Evolutionary conservation across 129 eudicot species (phyloP).

Genomic region (Chrysanthemum makinoi): DNA sequence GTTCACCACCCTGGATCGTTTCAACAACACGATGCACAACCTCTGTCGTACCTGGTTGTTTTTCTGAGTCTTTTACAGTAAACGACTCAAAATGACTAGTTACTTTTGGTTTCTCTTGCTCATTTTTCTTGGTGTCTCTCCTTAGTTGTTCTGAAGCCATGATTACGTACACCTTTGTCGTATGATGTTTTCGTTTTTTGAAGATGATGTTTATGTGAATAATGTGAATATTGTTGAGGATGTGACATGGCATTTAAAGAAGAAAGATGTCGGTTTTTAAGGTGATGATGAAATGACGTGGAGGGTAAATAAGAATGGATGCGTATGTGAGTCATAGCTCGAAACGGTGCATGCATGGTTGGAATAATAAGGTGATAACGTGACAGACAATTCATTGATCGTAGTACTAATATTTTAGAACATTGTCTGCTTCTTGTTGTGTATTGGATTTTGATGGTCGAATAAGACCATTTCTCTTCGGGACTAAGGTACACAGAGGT

Average conservation of each 20-base stretch:
- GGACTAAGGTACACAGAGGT: too few relatives aligned
- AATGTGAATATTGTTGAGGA: neutral
- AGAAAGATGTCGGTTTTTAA: slow-evolving; percentile 14
- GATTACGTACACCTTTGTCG: neutral
- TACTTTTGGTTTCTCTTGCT: slow-evolving; percentile 41
- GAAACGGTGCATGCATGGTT: too few relatives aligned
- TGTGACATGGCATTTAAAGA: slow-evolving; percentile 7
- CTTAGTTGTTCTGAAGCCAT: slow-evolving; percentile 62
- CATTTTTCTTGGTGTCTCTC: slow-evolving; percentile 34
- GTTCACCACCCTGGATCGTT: slow-evolving; percentile 3
- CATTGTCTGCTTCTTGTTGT: too few relatives aligned
- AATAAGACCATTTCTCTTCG: too few relatives aligned
- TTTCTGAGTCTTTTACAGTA: slow-evolving; percentile 15
- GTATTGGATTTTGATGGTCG: too few relatives aligned
- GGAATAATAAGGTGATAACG: too few relatives aligned
- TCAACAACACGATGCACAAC: slow-evolving; percentile 16
- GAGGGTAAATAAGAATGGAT: slow-evolving; percentile 6
- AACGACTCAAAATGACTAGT: slow-evolving; percentile 57
- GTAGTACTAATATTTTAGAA: too few relatives aligned
- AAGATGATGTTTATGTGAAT: neutral
- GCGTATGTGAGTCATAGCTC: neutral
- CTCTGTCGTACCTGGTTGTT: slow-evolving; percentile 9
- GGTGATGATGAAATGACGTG: neutral
- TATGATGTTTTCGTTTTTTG: too few relatives aligned
- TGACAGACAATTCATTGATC: too few relatives aligned